These are phyloP conservation scores for Endoconidiophora polonica DNA, from an alignment of 2,329 filamentous ascomycete genomes.

Conservation along the genomic window DNA sequence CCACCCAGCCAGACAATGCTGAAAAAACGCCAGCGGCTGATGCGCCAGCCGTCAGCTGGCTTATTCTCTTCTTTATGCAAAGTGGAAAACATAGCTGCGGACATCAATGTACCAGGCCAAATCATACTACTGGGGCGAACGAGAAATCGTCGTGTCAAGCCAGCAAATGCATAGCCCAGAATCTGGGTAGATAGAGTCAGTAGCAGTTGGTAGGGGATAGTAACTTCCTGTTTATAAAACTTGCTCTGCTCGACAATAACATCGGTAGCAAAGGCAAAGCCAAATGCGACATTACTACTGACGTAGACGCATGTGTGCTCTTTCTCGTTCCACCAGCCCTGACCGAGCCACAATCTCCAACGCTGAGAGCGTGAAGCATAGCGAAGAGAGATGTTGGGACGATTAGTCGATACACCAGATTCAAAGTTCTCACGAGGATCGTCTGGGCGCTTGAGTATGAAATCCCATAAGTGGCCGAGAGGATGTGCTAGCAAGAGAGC, in stretches of 20 bases:
- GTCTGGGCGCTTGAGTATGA: conserved; percentile 45
- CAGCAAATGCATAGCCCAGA: conserved; percentile 72
- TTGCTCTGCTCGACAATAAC: conserved; percentile 81
- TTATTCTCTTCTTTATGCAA: conserved; percentile 75
- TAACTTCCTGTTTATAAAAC: conserved; percentile 71
- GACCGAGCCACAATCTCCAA: conserved; percentile 56
- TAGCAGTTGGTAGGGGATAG: conserved; percentile 62
- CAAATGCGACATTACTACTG: conserved; percentile 78
- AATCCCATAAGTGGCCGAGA: conserved; percentile 65
- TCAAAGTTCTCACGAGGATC: conserved; percentile 32
- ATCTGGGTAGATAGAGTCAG: conserved; percentile 77
- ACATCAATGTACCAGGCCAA: conserved; percentile 78
- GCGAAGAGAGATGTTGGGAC: conserved; percentile 11
- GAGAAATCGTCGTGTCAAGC: conserved; percentile 62
- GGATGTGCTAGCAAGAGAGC: conserved; percentile 72
- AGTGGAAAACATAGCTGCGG: conserved; percentile 75
- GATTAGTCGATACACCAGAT: conserved; percentile 27
- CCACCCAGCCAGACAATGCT: conserved; percentile 52
- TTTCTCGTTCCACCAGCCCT: conserved; percentile 75
- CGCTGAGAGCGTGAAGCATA: conserved; percentile 17
- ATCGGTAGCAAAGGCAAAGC: conserved; percentile 77
- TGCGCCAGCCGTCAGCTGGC: conserved; percentile 63
- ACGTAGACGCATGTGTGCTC: conserved; percentile 82
- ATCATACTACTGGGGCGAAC: conserved; percentile 81
- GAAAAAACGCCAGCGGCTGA: conserved; percentile 75